Base-by-base conservation (phyloP, 2,329 filamentous ascomycete species). In the Cordyceps tenuipes region DNA sequence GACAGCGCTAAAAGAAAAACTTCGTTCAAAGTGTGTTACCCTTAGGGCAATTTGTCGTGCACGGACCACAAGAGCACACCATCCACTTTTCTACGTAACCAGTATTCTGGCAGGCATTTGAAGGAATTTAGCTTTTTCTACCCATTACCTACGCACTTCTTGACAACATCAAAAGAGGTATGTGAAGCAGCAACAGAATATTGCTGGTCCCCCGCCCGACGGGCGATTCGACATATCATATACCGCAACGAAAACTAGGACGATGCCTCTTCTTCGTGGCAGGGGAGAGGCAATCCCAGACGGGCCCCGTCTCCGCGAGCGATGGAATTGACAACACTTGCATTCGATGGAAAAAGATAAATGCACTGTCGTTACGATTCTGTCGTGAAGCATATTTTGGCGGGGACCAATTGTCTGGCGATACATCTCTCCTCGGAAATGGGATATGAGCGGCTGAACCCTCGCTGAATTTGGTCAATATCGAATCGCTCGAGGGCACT, bases 401-500 rank as follows among this genome's bases (percentile, higher is more conserved):
- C 47, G 61, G n/a, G 56, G 57, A 29, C 26, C 64, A 72, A 64
- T 52, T 52, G 64, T 64, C 63, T 66, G 70, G 67, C 63, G 84
- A 87, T 84, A 86, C 84, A 79, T 81, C 79, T 79, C 76, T 82
- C 79, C 80, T 77, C 77, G 80, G 79, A 78, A 79, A 83, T 2
- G 17, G 12, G 29, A 34, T 39, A 75, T 79, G 84, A 83, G 84
- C 84, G 80, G 84, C 80, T 86, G 84, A 88, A 86, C 84, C 84
- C 84, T 85, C 78, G 76, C 77, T 76, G 75, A 73, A 71, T 56
- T 60, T 60, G 12, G 43, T 41, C 46, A 29, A 46, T 52, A 13
- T 51, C 67, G 67, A 72, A 66, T 72, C 69, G 69, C 68, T 68
- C 52, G 79, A 82, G 83, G 84, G 84, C 84, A 87, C 84, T 87